Evolutionary conservation across 805 yeast genomes (phyloP).

Genomic region (Teunomyces gatunensis): DNA sequence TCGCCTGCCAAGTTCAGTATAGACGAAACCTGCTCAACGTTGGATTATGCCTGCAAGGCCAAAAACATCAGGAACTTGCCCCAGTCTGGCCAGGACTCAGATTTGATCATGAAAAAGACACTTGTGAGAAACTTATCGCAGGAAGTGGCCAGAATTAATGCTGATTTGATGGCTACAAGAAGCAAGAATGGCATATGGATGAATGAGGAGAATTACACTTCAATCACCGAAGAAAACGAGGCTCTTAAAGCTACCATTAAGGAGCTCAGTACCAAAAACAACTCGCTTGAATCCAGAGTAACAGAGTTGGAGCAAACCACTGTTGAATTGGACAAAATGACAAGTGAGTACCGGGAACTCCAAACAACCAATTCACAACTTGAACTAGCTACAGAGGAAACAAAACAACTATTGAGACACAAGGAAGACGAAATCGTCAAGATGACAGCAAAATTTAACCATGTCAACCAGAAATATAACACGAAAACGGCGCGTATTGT

Average conservation of each 20-base stretch:
- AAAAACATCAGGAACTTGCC: slow-evolving; percentile 69
- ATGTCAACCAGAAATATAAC: slow-evolving; percentile 10
- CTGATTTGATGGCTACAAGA: slow-evolving; percentile 62
- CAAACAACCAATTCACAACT: not conserved
- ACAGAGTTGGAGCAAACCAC: not conserved
- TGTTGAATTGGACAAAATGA: not conserved
- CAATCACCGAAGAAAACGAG: slow-evolving; percentile 26
- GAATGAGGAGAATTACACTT: slow-evolving; percentile 53
- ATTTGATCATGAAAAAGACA: slow-evolving; percentile 47
- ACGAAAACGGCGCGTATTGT: slow-evolving; percentile 11
- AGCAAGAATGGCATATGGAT: slow-evolving; percentile 64
- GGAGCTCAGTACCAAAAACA: slow-evolving; percentile 23
- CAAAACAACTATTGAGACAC: not conserved
- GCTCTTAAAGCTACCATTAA: slow-evolving; percentile 19
- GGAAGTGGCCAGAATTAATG: slow-evolving; percentile 55
- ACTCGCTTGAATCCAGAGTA: not conserved
- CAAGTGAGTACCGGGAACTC: not conserved
- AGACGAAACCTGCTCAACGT: slow-evolving; percentile 82
- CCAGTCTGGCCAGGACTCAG: slow-evolving; percentile 44
- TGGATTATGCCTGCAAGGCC: slow-evolving; percentile 86
- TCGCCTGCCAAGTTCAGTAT: slow-evolving; percentile 75
- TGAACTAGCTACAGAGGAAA: not conserved
- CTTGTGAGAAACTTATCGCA: slow-evolving; percentile 51
- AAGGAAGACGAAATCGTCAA: slow-evolving; percentile 5
- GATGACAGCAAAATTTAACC: slow-evolving; percentile 9